A percentile compares a stretch with the other conserved stretches of the same genome.
Evolutionary conservation across 768 basidiomycete species (phyloP).

Genomic region (Naganishia kalamii): DNA sequence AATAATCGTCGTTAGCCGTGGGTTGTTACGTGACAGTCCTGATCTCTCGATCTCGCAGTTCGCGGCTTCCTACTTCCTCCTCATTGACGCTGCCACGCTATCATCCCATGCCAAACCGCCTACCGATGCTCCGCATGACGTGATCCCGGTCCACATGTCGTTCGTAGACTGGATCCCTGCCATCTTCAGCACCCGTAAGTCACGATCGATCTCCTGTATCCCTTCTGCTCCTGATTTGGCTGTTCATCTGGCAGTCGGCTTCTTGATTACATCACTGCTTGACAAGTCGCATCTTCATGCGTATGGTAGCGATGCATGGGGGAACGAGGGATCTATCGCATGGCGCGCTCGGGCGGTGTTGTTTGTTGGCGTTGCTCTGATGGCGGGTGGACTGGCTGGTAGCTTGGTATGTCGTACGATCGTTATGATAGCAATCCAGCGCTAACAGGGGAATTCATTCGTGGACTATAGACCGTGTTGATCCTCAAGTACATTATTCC

Average conservation of each 20-base stretch:
- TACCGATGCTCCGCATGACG: conserved; percentile 62
- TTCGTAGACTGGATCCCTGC: conserved; percentile 99
- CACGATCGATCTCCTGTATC: background rate
- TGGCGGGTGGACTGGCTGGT: conserved; percentile 97
- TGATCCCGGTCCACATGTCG: conserved; percentile 69
- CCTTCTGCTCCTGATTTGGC: background rate
- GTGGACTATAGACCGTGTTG: conserved; percentile 69
- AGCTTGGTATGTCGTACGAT: conserved; percentile 77
- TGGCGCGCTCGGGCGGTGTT: conserved; percentile 85
- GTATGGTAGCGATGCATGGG: conserved; percentile 54
- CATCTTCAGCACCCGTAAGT: conserved; percentile 66
- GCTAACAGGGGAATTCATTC: too few species aligned
- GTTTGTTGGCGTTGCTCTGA: conserved; percentile 91
- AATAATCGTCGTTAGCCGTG: background rate
- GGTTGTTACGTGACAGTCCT: background rate
- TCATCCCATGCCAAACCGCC: conserved; percentile 79
- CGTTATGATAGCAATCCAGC: too few species aligned
- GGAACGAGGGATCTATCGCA: conserved; percentile 65
- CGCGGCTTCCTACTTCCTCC: conserved; percentile 88
- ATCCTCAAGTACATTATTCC: conserved; percentile 83
- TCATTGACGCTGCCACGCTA: conserved; percentile 84
- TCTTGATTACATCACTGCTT: conserved; percentile 85
- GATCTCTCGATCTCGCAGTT: conserved; percentile 55
- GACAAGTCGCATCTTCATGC: conserved; percentile 79
- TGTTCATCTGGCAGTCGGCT: conserved; percentile 57